Evolutionary conservation across 1,284 basidiomycete genomes (phyloP).

Genomic region (Ceratobasidium sp.): DNA sequence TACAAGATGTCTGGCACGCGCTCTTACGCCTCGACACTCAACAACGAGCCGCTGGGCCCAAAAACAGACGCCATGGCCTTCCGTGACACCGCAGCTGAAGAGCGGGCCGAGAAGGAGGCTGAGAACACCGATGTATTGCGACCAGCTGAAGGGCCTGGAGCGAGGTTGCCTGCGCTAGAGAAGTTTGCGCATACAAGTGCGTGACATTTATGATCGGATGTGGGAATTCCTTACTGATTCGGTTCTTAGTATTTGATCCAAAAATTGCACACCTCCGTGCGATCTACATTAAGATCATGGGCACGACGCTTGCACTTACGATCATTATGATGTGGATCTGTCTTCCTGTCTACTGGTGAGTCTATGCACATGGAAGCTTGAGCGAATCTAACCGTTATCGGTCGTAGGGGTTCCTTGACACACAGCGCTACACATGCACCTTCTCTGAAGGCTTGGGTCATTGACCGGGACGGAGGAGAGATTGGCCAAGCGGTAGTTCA

Average conservation of each 20-base stretch:
- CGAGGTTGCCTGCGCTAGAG: constrained; percentile 21
- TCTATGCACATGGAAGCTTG: too few relatives aligned
- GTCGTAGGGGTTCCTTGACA: constrained; percentile 46
- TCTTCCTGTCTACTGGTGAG: constrained; percentile 17
- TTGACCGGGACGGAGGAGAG: constrained; percentile 60
- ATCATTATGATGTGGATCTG: constrained; percentile 46
- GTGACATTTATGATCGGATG: neutral
- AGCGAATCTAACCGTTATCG: neutral
- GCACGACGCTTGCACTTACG: constrained; percentile 35
- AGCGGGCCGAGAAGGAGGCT: constrained; percentile 12
- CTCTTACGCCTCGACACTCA: constrained; percentile 22
- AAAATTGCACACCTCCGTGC: constrained; percentile 42
- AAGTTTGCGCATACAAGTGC: constrained; percentile 36
- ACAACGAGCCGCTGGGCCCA: constrained; percentile 15
- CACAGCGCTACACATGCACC: constrained; percentile 33
- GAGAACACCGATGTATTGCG: constrained; percentile 15
- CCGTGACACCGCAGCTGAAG: constrained; percentile 12
- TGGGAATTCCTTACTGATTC: neutral
- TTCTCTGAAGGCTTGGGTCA: constrained; percentile 58
- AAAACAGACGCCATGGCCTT: constrained; percentile 2
- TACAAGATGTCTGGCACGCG: constrained; percentile 14
- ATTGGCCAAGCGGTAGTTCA: constrained; percentile 57
- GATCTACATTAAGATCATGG: constrained; percentile 46
- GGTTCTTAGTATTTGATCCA: constrained; percentile 43
- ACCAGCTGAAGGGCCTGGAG: constrained; percentile 32